Base-by-base conservation (phyloP, 1,284 basidiomycete genomes). In the Moesziomyces aphidis region DNA sequence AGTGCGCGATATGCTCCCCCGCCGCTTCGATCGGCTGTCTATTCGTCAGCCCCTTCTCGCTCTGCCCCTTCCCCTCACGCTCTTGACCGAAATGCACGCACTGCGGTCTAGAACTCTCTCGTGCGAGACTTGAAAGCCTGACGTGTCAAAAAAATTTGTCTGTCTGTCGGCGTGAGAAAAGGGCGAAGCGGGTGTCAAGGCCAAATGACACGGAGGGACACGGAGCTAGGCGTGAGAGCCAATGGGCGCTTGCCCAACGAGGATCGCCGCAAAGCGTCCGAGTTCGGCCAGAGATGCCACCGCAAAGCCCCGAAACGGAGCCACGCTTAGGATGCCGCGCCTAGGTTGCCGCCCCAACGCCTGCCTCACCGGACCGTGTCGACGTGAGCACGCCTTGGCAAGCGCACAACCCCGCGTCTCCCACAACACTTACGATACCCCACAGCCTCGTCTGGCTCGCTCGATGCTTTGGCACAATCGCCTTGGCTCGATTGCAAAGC, bases 221-320 rank as follows among this genome's bases (percentile, higher is more conserved):
- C 31, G 31, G 31, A 34, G 31, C 31, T 34, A 34, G 31, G 31
- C 31, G 13, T 28, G 26, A 28, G 26, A 28, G 26, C 26, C 26
- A 28, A 28, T 28, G 26, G 26, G 26, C 26, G 26, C 26, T 28
- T 7, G 26, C 26, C 1, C 10, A 34, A 34, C 11, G 48, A 42
- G 23, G 43, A 54, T 49, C 50, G 66, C 60, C 55, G 66, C 53
- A 48, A 5, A 48, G 23, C 47, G 7, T 69, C 66, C 66, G 66
- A 55, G 21, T 50, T 58, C 66, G 66, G 66, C 11, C 52, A 62
- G 45, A 51, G 24, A 9, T 59, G 26, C 42, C 45, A 28, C 26
- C 43, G 8, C 8, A 31, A 54, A 46, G 59, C 65, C n/a, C 65
- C 65, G 55, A 68, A 24, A n/a, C n/a, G n/a, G n/a, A 11, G 21